Percentiles rank a stretch among this genome's conserved stretches.
Evolutionary conservation across 2,329 filamentous ascomycete species (phyloP).

Genomic region (Penicillium sp.): DNA sequence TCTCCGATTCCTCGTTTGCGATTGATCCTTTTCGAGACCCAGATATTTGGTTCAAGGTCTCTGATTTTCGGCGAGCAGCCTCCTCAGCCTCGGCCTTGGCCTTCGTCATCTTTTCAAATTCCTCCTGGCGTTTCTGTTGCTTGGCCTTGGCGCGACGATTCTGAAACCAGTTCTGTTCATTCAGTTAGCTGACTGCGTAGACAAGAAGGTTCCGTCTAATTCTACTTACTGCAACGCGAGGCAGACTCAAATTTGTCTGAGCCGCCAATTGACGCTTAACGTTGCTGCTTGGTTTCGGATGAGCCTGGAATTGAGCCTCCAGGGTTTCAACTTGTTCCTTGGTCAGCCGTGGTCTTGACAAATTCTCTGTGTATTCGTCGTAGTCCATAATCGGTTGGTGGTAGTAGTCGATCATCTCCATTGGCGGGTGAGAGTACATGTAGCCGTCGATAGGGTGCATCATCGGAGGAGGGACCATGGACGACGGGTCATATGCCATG

Average conservation of each 20-base stretch:
- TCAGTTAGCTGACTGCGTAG: background rate
- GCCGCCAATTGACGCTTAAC: slow-evolving; percentile 50
- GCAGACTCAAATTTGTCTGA: slow-evolving; percentile 49
- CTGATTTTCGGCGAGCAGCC: slow-evolving; percentile 32
- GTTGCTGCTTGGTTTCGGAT: slow-evolving; percentile 51
- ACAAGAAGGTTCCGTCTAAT: background rate
- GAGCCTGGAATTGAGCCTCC: slow-evolving; percentile 49
- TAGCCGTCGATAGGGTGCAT: slow-evolving; percentile 40
- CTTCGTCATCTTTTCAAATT: slow-evolving; percentile 48
- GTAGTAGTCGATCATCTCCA: slow-evolving; percentile 45
- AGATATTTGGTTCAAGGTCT: slow-evolving; percentile 21
- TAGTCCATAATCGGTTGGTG: slow-evolving; percentile 43
- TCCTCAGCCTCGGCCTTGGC: slow-evolving; percentile 37
- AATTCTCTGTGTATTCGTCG: slow-evolving; percentile 48
- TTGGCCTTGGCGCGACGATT: slow-evolving; percentile 53
- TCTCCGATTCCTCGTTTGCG: slow-evolving; percentile 24
- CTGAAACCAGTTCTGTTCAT: slow-evolving; percentile 51
- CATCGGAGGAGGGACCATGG: slow-evolving; percentile 39
- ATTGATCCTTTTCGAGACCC: slow-evolving; percentile 23
- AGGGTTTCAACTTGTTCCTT: slow-evolving; percentile 52
- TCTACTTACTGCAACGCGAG: slow-evolving; percentile 48
- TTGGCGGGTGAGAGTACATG: slow-evolving; percentile 37
- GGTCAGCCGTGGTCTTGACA: slow-evolving; percentile 49
- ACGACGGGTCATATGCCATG: slow-evolving; percentile 34
- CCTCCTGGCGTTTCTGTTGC: slow-evolving; percentile 50